Evolutionary conservation across 2,329 filamentous ascomycete genomes (phyloP).

Genomic region (Incumbomyces delicatus): DNA sequence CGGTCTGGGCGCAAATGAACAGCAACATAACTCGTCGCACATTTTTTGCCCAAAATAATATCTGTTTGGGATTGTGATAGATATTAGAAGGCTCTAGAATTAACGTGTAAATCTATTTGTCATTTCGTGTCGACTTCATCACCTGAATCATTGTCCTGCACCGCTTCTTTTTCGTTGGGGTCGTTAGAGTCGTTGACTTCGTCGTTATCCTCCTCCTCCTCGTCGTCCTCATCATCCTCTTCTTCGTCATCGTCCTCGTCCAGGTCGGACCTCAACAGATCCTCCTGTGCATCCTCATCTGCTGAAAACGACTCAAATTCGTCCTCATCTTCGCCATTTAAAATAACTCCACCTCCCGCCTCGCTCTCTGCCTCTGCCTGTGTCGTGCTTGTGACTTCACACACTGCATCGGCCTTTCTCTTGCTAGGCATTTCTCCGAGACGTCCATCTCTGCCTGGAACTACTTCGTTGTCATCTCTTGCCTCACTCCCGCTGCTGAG

Average conservation of each 20-base stretch:
- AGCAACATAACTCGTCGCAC: no score
- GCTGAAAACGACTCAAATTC: constrained; percentile 2
- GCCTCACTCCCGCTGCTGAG: constrained; percentile 30
- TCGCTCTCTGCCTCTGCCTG: constrained; percentile 14
- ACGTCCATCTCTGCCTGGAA: constrained; percentile 65
- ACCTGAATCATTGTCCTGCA: no score
- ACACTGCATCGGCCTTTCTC: constrained; percentile 53
- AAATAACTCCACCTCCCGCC: constrained; percentile 2
- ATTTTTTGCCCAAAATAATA: no score
- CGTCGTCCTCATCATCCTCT: background rate
- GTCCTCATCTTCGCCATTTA: background rate
- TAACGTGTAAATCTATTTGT: no score
- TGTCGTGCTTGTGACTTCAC: constrained; percentile 21
- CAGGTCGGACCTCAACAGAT: constrained; percentile 1
- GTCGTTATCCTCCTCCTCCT: constrained; percentile 2
- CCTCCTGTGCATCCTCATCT: constrained; percentile 4
- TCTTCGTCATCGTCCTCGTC: constrained; percentile 5
- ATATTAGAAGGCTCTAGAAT: no score
- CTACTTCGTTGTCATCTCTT: constrained; percentile 36
- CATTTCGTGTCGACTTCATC: no score
- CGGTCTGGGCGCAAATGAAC: no score
- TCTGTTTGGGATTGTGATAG: no score
- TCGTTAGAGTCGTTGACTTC: background rate
- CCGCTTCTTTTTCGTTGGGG: background rate
- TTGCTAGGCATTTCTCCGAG: constrained; percentile 79